Evolutionary conservation across 2,329 filamentous ascomycete genomes (phyloP).

Genomic region (Coniochaeta sp.): DNA sequence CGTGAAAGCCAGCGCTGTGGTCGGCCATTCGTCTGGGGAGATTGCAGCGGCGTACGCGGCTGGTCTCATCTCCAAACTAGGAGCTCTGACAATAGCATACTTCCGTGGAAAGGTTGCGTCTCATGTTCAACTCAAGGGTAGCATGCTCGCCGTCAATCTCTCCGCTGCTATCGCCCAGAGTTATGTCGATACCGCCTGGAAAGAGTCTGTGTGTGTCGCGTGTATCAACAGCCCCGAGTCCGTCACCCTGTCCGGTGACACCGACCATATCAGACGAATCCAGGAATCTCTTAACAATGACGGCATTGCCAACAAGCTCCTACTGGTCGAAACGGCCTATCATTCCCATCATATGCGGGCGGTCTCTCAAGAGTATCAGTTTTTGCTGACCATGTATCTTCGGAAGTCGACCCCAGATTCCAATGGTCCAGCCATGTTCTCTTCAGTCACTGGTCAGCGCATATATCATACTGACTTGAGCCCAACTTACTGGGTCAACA

Average conservation of each 20-base stretch:
- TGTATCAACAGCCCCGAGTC: constrained; percentile 19
- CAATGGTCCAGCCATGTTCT: constrained; percentile 1
- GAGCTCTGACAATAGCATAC: constrained; percentile 35
- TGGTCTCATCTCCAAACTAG: constrained; percentile 27
- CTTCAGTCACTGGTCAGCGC: neutral
- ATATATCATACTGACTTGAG: neutral
- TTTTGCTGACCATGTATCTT: neutral
- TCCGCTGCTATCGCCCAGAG: neutral
- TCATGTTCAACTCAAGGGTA: constrained; percentile 1
- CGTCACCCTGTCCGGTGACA: constrained; percentile 20
- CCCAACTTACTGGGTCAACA: constrained; percentile 11
- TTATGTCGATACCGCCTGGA: neutral
- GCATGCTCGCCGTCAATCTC: constrained; percentile 11
- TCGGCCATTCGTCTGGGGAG: constrained; percentile 41
- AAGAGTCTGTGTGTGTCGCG: constrained; percentile 13
- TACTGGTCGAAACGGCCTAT: constrained; percentile 32
- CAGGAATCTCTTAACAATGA: constrained; percentile 14
- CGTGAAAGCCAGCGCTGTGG: constrained; percentile 25
- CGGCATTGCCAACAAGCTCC: constrained; percentile 18
- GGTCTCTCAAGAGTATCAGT: neutral
- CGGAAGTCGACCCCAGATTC: neutral
- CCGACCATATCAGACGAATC: constrained; percentile 16
- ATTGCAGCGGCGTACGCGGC: constrained; percentile 39
- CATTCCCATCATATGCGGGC: constrained; percentile 29
- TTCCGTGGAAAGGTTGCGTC: constrained; percentile 9